Conservation (phyloP, 805 yeast genomes). For the Jamesozyma hellenica region DNA sequence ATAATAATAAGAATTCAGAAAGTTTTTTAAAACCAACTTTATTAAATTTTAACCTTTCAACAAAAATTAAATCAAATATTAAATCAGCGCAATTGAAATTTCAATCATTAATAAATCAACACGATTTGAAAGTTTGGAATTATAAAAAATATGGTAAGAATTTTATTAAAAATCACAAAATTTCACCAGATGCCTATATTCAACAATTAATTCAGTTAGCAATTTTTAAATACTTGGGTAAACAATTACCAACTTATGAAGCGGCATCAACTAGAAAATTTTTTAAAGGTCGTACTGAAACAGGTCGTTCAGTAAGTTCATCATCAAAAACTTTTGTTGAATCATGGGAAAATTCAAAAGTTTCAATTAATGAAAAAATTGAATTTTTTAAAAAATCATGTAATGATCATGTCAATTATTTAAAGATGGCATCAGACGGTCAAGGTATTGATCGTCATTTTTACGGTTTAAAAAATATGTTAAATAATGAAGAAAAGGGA, state of each 20-base stretch:
- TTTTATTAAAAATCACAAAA: slow-evolving; percentile 71
- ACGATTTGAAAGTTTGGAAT: slow-evolving; percentile 70
- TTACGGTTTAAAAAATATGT: slow-evolving; percentile 72
- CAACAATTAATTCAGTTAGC: slow-evolving; percentile 90
- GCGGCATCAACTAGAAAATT: slow-evolving; percentile 89
- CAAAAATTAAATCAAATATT: slow-evolving; percentile 42
- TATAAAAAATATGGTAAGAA: slow-evolving; percentile 80
- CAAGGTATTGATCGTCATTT: slow-evolving; percentile 89
- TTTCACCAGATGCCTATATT: slow-evolving; percentile 86
- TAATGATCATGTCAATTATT: slow-evolving; percentile 62
- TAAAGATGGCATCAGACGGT: slow-evolving; percentile 72
- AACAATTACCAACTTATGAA: slow-evolving; percentile 83
- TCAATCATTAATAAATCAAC: slow-evolving; percentile 41
- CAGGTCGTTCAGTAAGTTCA: slow-evolving; percentile 72
- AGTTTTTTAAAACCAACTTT: slow-evolving; percentile 2
- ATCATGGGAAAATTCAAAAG: slow-evolving; percentile 52
- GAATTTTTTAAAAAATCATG: slow-evolving; percentile 63
- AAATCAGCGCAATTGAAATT: slow-evolving; percentile 48
- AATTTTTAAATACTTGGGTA: slow-evolving; percentile 72
- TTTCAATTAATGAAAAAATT: slow-evolving; percentile 45
- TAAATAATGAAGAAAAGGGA: slow-evolving; percentile 41
- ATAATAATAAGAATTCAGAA: neutral
- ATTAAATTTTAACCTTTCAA: slow-evolving; percentile 52
- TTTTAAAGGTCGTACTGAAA: slow-evolving; percentile 87
- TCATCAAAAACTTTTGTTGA: slow-evolving; percentile 63